Evolutionary conservation across 352 stramenopile species (phyloP).

Genomic region (Phytophthora pini): DNA sequence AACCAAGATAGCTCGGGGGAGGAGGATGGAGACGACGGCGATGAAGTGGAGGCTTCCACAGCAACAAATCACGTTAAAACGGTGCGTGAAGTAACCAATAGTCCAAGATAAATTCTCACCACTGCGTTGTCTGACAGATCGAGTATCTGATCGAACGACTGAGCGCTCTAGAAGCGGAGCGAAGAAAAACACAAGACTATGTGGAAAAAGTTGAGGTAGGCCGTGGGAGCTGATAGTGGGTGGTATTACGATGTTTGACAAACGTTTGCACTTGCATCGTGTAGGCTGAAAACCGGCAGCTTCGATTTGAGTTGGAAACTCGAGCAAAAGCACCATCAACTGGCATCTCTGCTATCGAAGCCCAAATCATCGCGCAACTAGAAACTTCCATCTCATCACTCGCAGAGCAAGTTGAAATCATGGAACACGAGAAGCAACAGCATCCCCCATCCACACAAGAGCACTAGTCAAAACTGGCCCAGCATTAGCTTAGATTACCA

Average conservation of each 20-base stretch:
- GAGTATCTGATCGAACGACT: constrained; percentile 62
- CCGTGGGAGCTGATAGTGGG: neutral
- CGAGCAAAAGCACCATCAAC: constrained; percentile 3
- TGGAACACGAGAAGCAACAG: constrained; percentile 42
- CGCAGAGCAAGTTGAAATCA: constrained; percentile 50
- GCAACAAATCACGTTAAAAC: constrained; percentile 48
- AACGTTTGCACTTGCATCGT: neutral
- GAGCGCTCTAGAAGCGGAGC: constrained; percentile 54
- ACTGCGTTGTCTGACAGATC: constrained; percentile 39
- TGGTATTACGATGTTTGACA: neutral
- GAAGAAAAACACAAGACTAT: constrained; percentile 40
- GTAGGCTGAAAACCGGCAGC: constrained; percentile 48
- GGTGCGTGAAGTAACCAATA: constrained; percentile 18
- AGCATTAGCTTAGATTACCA: neutral
- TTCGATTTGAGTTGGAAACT: constrained; percentile 39
- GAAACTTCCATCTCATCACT: constrained; percentile 55
- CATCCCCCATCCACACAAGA: neutral
- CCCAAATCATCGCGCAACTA: constrained; percentile 52
- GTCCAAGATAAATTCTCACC: neutral
- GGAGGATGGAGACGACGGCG: constrained; percentile 18
- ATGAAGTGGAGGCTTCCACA: constrained; percentile 5
- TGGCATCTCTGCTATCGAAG: constrained; percentile 44
- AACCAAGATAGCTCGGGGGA: constrained; percentile 10
- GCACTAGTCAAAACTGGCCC: neutral
- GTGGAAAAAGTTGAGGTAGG: constrained; percentile 56